Conservation (phyloP, 768 basidiomycete genomes). For the Megacollybia marginata region DNA sequence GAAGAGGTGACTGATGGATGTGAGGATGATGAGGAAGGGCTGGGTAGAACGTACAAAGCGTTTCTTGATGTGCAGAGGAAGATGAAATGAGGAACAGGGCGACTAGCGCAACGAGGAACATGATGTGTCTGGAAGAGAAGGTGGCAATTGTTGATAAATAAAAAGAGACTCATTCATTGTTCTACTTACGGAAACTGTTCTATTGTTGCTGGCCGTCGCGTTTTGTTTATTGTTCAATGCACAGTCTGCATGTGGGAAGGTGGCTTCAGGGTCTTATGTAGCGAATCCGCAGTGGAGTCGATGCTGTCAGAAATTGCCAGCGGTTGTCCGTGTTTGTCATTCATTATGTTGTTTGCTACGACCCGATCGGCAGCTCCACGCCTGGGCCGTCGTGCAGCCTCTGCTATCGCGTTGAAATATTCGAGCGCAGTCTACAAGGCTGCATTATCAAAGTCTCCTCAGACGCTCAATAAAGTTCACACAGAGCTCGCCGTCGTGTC, state of each 20-base stretch:
- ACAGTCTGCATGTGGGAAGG: background rate
- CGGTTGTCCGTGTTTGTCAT: constrained; percentile 14
- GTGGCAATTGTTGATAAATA: background rate
- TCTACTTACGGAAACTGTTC: constrained; percentile 8
- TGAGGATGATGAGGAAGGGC: constrained; percentile 5
- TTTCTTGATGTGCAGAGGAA: constrained; percentile 43
- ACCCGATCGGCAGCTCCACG: constrained; percentile 19
- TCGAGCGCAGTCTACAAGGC: constrained; percentile 78
- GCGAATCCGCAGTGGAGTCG: too few relatives aligned
- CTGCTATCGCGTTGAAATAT: constrained; percentile 75
- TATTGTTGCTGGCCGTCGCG: constrained; percentile 6
- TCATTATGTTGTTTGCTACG: constrained; percentile 30
- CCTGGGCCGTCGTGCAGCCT: constrained; percentile 65
- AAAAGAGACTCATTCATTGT: constrained; percentile 7
- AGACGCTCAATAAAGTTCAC: constrained; percentile 79
- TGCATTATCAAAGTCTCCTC: constrained; percentile 76
- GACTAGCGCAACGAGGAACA: constrained; percentile 76
- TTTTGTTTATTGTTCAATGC: background rate
- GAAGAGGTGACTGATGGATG: constrained; percentile 65
- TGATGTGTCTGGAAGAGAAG: constrained; percentile 30
- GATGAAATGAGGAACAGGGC: constrained; percentile 23
- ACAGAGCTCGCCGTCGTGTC: constrained; percentile 71
- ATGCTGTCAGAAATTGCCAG: background rate
- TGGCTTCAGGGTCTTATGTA: background rate
- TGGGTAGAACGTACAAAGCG: constrained; percentile 46